A percentile compares a stretch with the other conserved stretches of the same genome.
Conservation (phyloP, 345 rosid genomes). For the Rhizophora mangle region DNA sequence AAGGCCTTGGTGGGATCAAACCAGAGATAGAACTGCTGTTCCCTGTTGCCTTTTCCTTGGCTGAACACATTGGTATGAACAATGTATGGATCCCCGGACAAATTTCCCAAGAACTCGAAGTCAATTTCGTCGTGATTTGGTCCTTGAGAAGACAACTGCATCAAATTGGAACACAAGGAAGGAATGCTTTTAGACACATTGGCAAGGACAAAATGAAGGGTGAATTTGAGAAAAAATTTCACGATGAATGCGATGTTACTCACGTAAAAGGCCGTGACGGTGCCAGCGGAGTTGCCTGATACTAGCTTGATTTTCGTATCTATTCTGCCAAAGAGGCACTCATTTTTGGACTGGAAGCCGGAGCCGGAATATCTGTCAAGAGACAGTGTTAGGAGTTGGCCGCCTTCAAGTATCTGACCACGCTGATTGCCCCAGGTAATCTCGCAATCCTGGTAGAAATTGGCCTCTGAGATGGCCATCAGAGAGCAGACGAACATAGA, state of each 20-base stretch:
- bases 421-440: constrained; percentile 14
- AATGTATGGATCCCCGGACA: constrained; percentile 14
- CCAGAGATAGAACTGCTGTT: constrained; percentile 16
- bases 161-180: neutral
- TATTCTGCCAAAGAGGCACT: constrained; percentile 12
- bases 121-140: constrained; percentile 15
- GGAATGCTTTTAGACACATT: neutral
- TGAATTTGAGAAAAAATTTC: neutral
- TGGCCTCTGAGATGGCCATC: neutral
- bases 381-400: constrained; percentile 8
- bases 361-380: constrained; percentile 9
- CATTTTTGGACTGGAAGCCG: constrained; percentile 13
- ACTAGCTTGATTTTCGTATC: constrained; percentile 15
- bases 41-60: constrained; percentile 9
- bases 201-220: neutral
- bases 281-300: constrained; percentile 16
- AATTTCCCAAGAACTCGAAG: constrained; percentile 14
- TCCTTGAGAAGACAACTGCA: constrained; percentile 17
- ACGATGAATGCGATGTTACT: neutral
- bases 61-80: constrained; percentile 13
- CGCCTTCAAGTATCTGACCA: constrained; percentile 7
- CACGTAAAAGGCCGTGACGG: constrained; percentile 11
- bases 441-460: constrained; percentile 10
- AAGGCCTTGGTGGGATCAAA: constrained; percentile 13
- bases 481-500: neutral